phyloP scores from a whole-genome alignment of 345 rosid genomes.

The Dovyalis caffra region DNA sequence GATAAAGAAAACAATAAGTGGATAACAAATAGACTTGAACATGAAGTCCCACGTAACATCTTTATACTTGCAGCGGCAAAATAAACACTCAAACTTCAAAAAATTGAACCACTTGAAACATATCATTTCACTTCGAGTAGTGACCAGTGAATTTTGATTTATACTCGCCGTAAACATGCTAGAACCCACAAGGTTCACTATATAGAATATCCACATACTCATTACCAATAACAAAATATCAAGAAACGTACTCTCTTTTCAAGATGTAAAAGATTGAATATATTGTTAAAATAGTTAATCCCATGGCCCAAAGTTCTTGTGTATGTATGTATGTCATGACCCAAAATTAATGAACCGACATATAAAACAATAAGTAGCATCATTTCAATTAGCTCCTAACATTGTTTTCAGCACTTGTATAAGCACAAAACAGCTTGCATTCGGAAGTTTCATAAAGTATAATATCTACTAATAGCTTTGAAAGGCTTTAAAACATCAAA shows the following conservation, averaged over 20 bases:
- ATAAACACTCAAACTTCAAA: background rate
- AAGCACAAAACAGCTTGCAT: background rate
- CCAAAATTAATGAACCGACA: background rate
- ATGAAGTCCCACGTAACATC: too few species aligned
- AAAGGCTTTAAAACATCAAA: too few species aligned
- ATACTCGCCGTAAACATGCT: background rate
- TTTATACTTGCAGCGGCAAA: background rate
- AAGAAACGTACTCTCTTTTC: background rate
- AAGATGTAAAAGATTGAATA: background rate
- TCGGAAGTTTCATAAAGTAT: background rate
- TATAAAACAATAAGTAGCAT: background rate
- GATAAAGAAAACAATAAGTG: too few species aligned
- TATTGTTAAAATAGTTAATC: background rate
- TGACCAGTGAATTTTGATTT: background rate
- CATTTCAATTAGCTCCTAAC: background rate
- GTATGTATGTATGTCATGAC: background rate
- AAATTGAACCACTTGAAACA: background rate
- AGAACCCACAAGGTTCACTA: background rate
- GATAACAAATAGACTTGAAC: too few species aligned
- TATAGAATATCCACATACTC: background rate
- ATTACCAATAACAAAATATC: background rate
- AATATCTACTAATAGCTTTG: background rate
- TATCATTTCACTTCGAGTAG: background rate
- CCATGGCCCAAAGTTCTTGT: too few species aligned
- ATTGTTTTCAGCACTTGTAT: background rate